phyloP scores from a whole-genome alignment of 169 alveolate species.

The Perkinsus olseni region DNA sequence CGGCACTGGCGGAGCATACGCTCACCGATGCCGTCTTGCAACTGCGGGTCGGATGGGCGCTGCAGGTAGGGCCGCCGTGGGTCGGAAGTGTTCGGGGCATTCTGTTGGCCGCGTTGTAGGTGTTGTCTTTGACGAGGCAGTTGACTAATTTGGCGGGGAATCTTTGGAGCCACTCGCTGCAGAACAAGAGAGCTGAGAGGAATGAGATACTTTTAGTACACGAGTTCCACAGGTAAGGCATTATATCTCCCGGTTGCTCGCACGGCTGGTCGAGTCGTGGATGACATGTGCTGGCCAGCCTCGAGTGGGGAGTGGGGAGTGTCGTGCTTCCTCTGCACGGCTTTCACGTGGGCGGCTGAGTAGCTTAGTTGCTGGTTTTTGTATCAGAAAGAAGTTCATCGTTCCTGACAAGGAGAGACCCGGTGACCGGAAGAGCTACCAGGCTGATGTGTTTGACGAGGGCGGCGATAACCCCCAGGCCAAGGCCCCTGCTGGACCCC shows the following conservation, averaged over 20 bases:
- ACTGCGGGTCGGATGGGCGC: neutral
- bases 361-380: neutral
- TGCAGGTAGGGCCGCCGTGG: neutral
- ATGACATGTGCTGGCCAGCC: conserved; percentile 46
- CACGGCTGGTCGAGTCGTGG: conserved; percentile 24
- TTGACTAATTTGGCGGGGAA: conserved; percentile 92
- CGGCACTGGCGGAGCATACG: neutral
- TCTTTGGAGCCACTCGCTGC: conserved; percentile 78
- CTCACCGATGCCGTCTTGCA: neutral
- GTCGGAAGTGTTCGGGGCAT: neutral
- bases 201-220: conserved; percentile 89
- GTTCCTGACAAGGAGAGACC: conserved; percentile 12
- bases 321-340: conserved; percentile 4
- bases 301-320: conserved; percentile 18
- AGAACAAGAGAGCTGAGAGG: conserved; percentile 74
- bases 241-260: conserved; percentile 1
- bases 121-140: conserved; percentile 88
- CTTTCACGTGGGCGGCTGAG: too few relatives aligned
- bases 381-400: neutral
- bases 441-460: neutral
- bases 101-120: conserved; percentile 35
- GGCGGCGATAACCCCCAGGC: neutral
- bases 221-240: conserved; percentile 63
- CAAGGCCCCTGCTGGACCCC: neutral
- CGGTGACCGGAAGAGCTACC: neutral